Percentiles rank a stretch among this genome's conserved stretches.
Conservation (phyloP, 2,329 filamentous ascomycete species). For the Conoideocrella luteorostrata region DNA sequence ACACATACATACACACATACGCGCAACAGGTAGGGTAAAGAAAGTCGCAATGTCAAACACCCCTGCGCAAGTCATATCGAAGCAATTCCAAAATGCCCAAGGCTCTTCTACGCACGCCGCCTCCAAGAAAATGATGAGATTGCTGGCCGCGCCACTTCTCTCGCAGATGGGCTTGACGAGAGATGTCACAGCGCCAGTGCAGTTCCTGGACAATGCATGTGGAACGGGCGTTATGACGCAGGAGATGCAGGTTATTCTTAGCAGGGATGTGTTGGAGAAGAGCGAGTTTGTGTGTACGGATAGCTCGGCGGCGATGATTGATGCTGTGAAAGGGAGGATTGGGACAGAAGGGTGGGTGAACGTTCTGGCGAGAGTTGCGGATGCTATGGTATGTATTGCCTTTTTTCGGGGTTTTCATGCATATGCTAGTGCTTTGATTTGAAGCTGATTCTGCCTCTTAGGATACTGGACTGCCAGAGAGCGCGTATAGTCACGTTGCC, state of each 20-base stretch:
- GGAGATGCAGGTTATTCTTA: constrained; percentile 33
- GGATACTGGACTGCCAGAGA: constrained; percentile 33
- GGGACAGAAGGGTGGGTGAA: constrained; percentile 39
- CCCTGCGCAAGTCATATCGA: constrained; percentile 8
- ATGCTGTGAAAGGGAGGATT: constrained; percentile 31
- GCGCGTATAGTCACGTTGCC: constrained; percentile 37
- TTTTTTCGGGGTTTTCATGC: neutral
- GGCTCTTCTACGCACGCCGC: neutral
- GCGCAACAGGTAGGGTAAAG: too few relatives aligned
- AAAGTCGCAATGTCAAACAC: constrained; percentile 1
- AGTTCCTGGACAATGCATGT: constrained; percentile 47
- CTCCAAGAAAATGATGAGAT: constrained; percentile 14
- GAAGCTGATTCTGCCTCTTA: too few relatives aligned
- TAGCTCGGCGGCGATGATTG: constrained; percentile 35
- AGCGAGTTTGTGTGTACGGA: constrained; percentile 47
- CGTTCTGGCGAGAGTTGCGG: constrained; percentile 33
- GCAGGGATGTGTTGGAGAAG: constrained; percentile 28
- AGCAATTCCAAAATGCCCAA: constrained; percentile 4
- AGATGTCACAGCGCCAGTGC: constrained; percentile 22
- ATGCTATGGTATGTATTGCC: constrained; percentile 36
- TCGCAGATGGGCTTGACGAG: constrained; percentile 19
- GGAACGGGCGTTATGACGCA: constrained; percentile 44
- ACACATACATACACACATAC: too few relatives aligned
- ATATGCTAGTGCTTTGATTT: neutral
- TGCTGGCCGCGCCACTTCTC: constrained; percentile 15